These are phyloP conservation scores for Eragrostis curvula DNA, from an alignment of 176 grass and related monocot species.

Conservation along the genomic window DNA sequence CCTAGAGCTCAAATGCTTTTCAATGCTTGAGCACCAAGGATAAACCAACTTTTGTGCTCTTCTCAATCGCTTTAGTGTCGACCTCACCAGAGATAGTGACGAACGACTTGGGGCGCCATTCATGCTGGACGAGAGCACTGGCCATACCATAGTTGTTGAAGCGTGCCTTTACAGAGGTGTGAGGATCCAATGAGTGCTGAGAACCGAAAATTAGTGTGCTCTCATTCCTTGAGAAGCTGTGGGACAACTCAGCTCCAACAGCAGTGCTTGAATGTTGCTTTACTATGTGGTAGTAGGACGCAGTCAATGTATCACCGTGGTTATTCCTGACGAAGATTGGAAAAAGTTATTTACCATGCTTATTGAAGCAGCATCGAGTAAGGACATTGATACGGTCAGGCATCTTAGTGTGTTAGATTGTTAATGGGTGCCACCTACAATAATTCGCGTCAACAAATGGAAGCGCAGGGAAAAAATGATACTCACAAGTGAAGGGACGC, in stretches of 20 bases:
- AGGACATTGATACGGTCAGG: not conserved
- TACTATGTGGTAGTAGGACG: conserved; percentile 81
- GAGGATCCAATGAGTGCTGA: conserved; percentile 57
- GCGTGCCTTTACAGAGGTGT: conserved; percentile 71
- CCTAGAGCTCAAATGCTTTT: conserved; percentile 15
- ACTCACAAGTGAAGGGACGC: conserved; percentile 78
- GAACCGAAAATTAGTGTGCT: conserved; percentile 72
- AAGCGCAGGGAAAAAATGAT: not conserved
- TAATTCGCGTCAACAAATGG: not conserved
- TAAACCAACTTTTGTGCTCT: conserved; percentile 67
- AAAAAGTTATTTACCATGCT: conserved; percentile 28
- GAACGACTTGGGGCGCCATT: conserved; percentile 65
- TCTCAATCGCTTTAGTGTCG: conserved; percentile 67
- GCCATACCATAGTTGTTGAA: conserved; percentile 92
- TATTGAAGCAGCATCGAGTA: conserved; percentile 11
- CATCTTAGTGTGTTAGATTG: not conserved
- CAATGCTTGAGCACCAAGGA: conserved; percentile 68
- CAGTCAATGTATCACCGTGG: conserved; percentile 68
- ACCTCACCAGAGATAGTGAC: conserved; percentile 71
- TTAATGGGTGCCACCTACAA: not conserved
- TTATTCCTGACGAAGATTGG: conserved; percentile 61
- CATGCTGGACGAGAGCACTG: conserved; percentile 74
- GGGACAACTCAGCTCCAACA: conserved; percentile 72
- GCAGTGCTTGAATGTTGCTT: conserved; percentile 51
- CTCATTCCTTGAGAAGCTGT: conserved; percentile 72